Conservation (phyloP, 768 basidiomycete genomes). For the Hemileccinum rubropunctum region DNA sequence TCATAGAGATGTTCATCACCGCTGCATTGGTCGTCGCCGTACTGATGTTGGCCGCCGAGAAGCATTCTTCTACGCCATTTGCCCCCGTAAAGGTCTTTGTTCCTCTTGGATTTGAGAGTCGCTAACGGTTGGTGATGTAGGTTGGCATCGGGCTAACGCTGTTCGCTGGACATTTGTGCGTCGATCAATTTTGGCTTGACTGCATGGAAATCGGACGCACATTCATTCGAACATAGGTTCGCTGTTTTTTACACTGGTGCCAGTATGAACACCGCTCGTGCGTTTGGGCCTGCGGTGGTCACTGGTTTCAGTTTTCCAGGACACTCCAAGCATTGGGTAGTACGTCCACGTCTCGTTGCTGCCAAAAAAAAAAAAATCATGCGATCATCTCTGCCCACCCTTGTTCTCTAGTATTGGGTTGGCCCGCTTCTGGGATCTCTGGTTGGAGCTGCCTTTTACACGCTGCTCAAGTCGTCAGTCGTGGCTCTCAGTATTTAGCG, state of each 20-base stretch:
- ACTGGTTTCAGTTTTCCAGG: conserved; percentile 47
- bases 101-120: background rate
- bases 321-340: conserved; percentile 56
- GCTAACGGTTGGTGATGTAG: conserved; percentile 27
- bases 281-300: conserved; percentile 69
- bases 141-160: conserved; percentile 65
- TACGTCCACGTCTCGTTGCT: conserved; percentile 35
- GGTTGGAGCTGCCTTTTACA: conserved; percentile 56
- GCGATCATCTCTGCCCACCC: background rate
- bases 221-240: conserved; percentile 37
- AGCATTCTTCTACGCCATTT: conserved; percentile 62
- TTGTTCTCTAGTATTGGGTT: conserved; percentile 56
- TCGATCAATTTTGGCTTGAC: background rate
- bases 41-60: conserved; percentile 74
- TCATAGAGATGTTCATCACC: conserved; percentile 73
- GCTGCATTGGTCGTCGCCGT: conserved; percentile 56
- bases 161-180: conserved; percentile 60
- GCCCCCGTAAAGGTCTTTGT: conserved; percentile 48
- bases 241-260: conserved; percentile 64
- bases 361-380: too few relatives aligned
- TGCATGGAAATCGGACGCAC: background rate
- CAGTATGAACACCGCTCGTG: conserved; percentile 64
- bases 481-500: background rate
- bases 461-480: conserved; percentile 50
- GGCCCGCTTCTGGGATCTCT: conserved; percentile 68